These are phyloP conservation scores for Styphnolobium japonicum DNA, from an alignment of 306 rosid genomes.

Conservation along the genomic window DNA sequence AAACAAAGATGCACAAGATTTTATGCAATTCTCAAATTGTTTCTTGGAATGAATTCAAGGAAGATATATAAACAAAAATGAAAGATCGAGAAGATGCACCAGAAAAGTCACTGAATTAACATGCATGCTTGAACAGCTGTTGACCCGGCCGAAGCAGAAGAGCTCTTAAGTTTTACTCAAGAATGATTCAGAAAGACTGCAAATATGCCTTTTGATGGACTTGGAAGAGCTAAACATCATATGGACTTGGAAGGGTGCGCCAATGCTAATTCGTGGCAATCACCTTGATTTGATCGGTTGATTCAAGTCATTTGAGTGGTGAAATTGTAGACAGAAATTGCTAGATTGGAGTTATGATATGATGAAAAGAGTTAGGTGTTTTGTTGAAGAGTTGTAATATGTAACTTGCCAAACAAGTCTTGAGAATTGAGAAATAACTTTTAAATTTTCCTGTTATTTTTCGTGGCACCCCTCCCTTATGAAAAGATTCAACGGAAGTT, in stretches of 20 bases:
- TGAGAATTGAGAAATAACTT: background rate
- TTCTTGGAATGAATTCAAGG: background rate
- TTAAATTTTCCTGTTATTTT: background rate
- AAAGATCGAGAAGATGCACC: background rate
- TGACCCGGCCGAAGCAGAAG: background rate
- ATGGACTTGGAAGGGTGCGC: background rate
- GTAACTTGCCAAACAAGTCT: background rate
- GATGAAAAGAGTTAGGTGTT: background rate
- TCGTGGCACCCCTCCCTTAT: background rate
- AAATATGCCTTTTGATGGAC: background rate
- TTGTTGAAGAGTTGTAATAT: background rate
- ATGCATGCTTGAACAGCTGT: conserved; percentile 40
- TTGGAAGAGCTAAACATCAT: background rate
- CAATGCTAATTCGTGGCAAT: background rate
- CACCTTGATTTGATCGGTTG: background rate
- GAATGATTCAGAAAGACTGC: background rate
- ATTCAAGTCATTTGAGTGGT: background rate
- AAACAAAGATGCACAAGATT: background rate
- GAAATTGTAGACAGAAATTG: background rate
- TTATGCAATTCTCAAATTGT: background rate
- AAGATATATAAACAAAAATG: background rate
- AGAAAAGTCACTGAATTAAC: conserved; percentile 33
- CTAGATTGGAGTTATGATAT: background rate
- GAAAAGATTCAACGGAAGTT: background rate
- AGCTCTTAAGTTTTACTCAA: background rate